phyloP scores from a whole-genome alignment of 2,329 filamentous ascomycete species.

The Claviceps digitariae region DNA sequence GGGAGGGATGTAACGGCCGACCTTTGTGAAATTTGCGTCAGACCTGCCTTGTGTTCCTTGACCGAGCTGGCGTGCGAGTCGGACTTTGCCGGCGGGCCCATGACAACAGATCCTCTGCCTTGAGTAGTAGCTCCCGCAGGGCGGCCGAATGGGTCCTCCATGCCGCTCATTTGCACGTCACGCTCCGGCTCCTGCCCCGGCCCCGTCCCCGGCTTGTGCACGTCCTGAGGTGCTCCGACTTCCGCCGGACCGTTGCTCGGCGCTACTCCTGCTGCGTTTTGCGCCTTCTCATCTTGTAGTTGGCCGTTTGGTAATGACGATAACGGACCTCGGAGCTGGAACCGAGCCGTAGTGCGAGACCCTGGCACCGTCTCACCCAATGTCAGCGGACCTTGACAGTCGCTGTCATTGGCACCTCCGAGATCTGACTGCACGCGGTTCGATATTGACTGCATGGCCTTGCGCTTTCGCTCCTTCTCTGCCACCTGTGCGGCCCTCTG shows the following conservation, averaged over 20 bases:
- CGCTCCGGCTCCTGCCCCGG: conserved; percentile 17
- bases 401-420: conserved; percentile 34
- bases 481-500: conserved; percentile 46
- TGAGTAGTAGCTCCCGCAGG: conserved; percentile 22
- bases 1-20: conserved; percentile 47
- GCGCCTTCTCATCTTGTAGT: conserved; percentile 29
- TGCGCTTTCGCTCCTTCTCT: conserved; percentile 50
- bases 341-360: conserved; percentile 33
- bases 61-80: conserved; percentile 21
- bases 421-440: conserved; percentile 39
- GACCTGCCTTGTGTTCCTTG: conserved; percentile 30
- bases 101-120: conserved; percentile 27
- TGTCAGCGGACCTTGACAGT: conserved; percentile 41
- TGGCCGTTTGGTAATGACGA: conserved; percentile 46
- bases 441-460: conserved; percentile 42
- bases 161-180: conserved; percentile 50
- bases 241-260: conserved; percentile 36
- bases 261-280: conserved; percentile 14
- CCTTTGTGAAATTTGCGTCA: conserved; percentile 49
- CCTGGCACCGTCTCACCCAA: conserved; percentile 53
- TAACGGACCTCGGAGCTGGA: conserved; percentile 40
- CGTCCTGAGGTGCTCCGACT: background rate
- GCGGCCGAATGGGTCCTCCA: conserved; percentile 31
- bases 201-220: background rate
- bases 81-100: conserved; percentile 33